phyloP scores from a whole-genome alignment of 2,329 filamentous ascomycete species.

The Monosporascus cannonballus region DNA sequence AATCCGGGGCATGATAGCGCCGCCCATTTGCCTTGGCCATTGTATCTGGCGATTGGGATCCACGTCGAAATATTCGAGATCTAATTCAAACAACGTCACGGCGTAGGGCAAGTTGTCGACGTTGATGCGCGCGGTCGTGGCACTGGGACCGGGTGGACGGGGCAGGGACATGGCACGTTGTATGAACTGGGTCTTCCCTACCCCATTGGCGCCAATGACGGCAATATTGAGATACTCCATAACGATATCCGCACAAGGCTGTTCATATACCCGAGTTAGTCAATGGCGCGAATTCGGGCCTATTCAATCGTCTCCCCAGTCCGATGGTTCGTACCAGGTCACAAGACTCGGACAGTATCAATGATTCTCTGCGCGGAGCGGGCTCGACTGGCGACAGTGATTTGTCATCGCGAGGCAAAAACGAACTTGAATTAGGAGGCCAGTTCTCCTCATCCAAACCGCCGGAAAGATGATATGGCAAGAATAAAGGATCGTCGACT shows the following conservation, averaged over 20 bases:
- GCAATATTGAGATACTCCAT: slow-evolving; percentile 61
- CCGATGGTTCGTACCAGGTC: slow-evolving; percentile 9
- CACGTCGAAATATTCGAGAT: slow-evolving; percentile 59
- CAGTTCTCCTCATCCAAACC: slow-evolving; percentile 24
- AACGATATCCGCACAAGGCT: slow-evolving; percentile 15
- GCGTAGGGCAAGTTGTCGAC: slow-evolving; percentile 53
- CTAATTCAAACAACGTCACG: slow-evolving; percentile 59
- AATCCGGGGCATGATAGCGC: slow-evolving; percentile 65
- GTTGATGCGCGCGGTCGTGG: slow-evolving; percentile 50
- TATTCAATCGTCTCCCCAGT: not conserved
- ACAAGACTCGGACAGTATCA: slow-evolving; percentile 31
- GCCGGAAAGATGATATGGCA: slow-evolving; percentile 35
- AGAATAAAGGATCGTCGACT: slow-evolving; percentile 50
- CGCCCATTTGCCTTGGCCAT: slow-evolving; percentile 64
- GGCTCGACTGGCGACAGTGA: slow-evolving; percentile 33
- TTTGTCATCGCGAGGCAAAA: slow-evolving; percentile 33
- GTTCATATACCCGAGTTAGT: not conserved
- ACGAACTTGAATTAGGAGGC: slow-evolving; percentile 18
- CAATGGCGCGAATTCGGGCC: not conserved
- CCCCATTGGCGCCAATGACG: slow-evolving; percentile 59
- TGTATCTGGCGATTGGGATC: slow-evolving; percentile 52
- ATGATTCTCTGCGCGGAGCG: slow-evolving; percentile 42
- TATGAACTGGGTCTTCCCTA: slow-evolving; percentile 64
- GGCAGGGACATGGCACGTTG: slow-evolving; percentile 54
- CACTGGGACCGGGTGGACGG: slow-evolving; percentile 45